A percentile compares a stretch with the other conserved stretches of the same genome.
Evolutionary conservation across 2,329 filamentous ascomycete species (phyloP).

Genomic region (Fusarium nodosum): DNA sequence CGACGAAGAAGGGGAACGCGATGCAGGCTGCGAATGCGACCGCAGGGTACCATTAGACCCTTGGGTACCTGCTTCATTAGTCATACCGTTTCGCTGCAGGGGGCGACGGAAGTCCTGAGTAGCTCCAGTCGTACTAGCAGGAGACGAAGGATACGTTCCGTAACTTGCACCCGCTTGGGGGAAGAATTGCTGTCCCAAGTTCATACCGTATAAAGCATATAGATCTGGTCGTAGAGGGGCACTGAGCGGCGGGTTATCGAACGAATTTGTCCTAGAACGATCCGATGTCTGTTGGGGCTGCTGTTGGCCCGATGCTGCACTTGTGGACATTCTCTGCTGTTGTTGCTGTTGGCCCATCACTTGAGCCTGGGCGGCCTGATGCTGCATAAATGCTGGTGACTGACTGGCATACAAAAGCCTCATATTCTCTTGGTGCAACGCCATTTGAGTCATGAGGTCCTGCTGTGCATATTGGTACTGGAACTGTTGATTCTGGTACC

Average conservation of each 20-base stretch:
- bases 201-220: conserved; percentile 64
- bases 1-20: conserved; percentile 58
- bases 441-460: conserved; percentile 59
- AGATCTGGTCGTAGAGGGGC: conserved; percentile 70
- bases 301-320: conserved; percentile 46
- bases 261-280: conserved; percentile 72
- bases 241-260: conserved; percentile 72
- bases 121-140: conserved; percentile 60
- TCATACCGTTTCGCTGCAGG: conserved; percentile 66
- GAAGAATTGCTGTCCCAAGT: conserved; percentile 61
- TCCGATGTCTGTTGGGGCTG: conserved; percentile 56
- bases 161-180: conserved; percentile 60
- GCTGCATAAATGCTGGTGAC: conserved; percentile 54
- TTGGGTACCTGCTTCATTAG: conserved; percentile 63
- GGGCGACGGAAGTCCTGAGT: conserved; percentile 69
- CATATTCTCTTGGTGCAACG: conserved; percentile 57
- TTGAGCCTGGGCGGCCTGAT: conserved; percentile 44
- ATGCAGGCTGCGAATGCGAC: conserved; percentile 76
- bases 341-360: conserved; percentile 55
- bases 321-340: conserved; percentile 47
- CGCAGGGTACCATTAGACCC: conserved; percentile 69
- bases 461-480: conserved; percentile 59
- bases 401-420: conserved; percentile 55
- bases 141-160: conserved; percentile 69
- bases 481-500: conserved; percentile 62